Conservation (phyloP, 371 early-diverging fungal genomes). For the Lichtheimia ramosa region DNA sequence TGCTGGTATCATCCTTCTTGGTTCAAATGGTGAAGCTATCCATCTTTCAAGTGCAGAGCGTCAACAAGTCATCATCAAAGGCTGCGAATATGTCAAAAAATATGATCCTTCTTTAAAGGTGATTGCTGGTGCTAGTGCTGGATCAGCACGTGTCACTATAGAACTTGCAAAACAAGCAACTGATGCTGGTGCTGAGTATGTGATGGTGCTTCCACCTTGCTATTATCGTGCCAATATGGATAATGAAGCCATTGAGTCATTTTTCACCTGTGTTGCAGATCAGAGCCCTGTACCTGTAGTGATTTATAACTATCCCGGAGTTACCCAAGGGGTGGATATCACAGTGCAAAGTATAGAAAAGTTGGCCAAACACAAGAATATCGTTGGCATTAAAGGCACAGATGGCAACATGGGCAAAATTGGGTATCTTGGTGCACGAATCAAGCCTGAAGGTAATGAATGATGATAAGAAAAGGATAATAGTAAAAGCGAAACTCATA, state of each 20-base stretch:
- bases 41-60: constrained; percentile 39
- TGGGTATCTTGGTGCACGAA: constrained; percentile 16
- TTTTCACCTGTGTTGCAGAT: constrained; percentile 38
- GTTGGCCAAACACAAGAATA: constrained; percentile 41
- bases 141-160: constrained; percentile 36
- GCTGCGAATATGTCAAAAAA: constrained; percentile 27
- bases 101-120: constrained; percentile 30
- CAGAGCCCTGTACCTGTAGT: constrained; percentile 43
- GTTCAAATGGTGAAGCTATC: constrained; percentile 51
- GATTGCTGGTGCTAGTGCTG: constrained; percentile 39
- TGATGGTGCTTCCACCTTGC: constrained; percentile 41
- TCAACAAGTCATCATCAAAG: constrained; percentile 23
- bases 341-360: constrained; percentile 21
- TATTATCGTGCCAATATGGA: constrained; percentile 35
- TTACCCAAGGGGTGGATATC: constrained; percentile 48
- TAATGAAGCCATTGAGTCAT: constrained; percentile 26
- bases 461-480: too few relatives aligned
- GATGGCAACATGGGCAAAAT: constrained; percentile 56
- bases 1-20: constrained; percentile 44
- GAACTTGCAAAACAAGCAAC: constrained; percentile 33
- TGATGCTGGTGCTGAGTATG: constrained; percentile 36
- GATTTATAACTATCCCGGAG: constrained; percentile 52
- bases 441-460: constrained; percentile 12
- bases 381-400: constrained; percentile 48
- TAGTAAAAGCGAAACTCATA: too few relatives aligned